Evolutionary conservation across 2,329 filamentous ascomycete genomes (phyloP).

Genomic region (Sporothrix inflata): DNA sequence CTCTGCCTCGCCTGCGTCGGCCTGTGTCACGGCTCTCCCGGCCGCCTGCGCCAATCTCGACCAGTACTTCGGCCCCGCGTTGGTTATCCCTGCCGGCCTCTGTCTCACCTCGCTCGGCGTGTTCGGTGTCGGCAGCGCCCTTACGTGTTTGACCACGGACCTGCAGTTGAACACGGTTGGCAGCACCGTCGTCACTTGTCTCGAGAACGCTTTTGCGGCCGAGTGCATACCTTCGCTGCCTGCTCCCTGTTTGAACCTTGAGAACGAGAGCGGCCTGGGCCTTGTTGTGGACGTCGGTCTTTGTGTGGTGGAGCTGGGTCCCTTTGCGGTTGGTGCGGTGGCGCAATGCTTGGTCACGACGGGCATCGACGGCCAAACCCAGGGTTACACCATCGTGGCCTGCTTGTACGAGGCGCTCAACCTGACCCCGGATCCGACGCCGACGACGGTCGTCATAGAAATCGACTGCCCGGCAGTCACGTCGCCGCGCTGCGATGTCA

Average conservation of each 20-base stretch:
- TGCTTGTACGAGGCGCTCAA: constrained; percentile 28
- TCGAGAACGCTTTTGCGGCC: background rate
- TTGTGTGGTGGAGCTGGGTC: constrained; percentile 31
- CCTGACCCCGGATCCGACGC: background rate
- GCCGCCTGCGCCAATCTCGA: background rate
- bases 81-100: background rate
- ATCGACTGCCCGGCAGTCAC: constrained; percentile 15
- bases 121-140: background rate
- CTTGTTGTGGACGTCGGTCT: constrained; percentile 19
- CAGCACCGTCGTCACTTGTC: constrained; percentile 14
- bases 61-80: background rate
- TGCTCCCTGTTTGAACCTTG: constrained; percentile 22
- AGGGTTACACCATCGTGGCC: constrained; percentile 25
- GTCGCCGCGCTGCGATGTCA: constrained; percentile 22
- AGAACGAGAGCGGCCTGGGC: background rate
- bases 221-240: constrained; percentile 29
- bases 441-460: background rate
- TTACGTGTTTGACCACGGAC: constrained; percentile 18
- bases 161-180: background rate
- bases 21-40: constrained; percentile 29
- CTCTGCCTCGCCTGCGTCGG: constrained; percentile 7
- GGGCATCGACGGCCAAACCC: background rate
- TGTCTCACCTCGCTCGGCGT: constrained; percentile 16
- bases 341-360: constrained; percentile 28
- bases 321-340: constrained; percentile 28